phyloP scores from a whole-genome alignment of 768 basidiomycete species.

The Termitomyces sp. region DNA sequence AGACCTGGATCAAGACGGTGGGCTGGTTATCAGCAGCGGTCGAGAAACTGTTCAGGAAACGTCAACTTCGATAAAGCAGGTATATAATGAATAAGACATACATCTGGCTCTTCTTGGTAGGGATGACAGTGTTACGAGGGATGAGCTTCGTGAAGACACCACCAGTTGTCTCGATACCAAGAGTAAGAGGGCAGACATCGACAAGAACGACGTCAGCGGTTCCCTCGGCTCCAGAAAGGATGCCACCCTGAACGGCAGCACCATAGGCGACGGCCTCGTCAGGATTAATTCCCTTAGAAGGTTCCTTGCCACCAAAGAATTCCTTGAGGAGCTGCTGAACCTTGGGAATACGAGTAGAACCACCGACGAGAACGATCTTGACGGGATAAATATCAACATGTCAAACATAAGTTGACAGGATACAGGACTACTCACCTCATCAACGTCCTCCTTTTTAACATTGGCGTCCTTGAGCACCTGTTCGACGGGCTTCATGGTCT shows the following conservation, averaged over 20 bases:
- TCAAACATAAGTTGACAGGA: background rate
- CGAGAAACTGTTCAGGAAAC: conserved; percentile 45
- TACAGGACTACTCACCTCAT: conserved; percentile 53
- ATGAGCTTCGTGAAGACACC: conserved; percentile 98
- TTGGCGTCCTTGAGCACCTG: conserved; percentile 97
- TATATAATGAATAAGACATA: conserved; percentile 24
- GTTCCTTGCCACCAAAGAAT: conserved; percentile 95
- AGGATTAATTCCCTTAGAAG: conserved; percentile 97
- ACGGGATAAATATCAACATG: background rate
- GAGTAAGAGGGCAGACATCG: conserved; percentile 93
- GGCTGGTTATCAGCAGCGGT: conserved; percentile 90
- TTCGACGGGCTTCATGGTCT: conserved; percentile 99
- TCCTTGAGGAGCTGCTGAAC: conserved; percentile 98
- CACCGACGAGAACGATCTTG: conserved; percentile 86
- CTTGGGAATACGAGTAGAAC: conserved; percentile 99
- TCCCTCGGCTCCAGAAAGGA: conserved; percentile 91
- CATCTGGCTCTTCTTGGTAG: conserved; percentile 96
- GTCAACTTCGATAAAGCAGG: conserved; percentile 18
- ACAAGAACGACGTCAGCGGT: conserved; percentile 90
- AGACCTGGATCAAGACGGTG: conserved; percentile 95
- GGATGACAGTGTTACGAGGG: conserved; percentile 95
- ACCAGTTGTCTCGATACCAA: conserved; percentile 98
- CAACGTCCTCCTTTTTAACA: conserved; percentile 95
- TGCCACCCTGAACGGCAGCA: conserved; percentile 98
- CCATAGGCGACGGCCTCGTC: conserved; percentile 99